Evolutionary conservation across 352 stramenopile genomes (phyloP).

Genomic region (Halophytophthora batemanensis): DNA sequence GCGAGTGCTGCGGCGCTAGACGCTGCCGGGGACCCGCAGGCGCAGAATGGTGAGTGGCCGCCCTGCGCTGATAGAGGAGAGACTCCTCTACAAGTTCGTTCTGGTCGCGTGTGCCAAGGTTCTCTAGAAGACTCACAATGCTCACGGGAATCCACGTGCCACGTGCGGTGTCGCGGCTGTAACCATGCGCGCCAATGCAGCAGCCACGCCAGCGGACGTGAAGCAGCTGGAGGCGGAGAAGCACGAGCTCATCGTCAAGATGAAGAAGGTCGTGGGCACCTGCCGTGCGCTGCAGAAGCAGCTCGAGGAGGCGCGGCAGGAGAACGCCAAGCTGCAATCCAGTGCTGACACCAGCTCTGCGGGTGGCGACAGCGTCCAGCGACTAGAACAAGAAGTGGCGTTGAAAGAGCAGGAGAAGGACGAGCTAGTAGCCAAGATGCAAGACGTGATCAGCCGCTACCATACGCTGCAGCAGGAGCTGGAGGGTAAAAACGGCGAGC

Average conservation of each 20-base stretch:
- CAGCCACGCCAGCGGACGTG: constrained; percentile 16
- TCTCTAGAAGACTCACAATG: not conserved
- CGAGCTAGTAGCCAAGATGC: constrained; percentile 43
- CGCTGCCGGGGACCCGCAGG: not conserved
- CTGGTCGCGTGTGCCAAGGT: not conserved
- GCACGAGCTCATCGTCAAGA: constrained; percentile 72
- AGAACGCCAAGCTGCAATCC: constrained; percentile 38
- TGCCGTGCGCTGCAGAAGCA: constrained; percentile 73
- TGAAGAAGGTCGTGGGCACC: constrained; percentile 67
- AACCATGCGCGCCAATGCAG: not conserved
- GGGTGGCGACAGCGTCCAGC: constrained; percentile 12
- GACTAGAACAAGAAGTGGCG: constrained; percentile 35
- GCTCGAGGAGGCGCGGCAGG: constrained; percentile 55
- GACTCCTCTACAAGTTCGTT: not conserved
- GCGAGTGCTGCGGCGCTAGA: constrained; percentile 6
- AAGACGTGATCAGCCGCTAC: constrained; percentile 48
- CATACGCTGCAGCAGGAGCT: constrained; percentile 50
- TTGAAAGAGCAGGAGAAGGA: constrained; percentile 46
- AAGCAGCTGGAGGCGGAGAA: constrained; percentile 64
- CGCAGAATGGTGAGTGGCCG: constrained; percentile 18
- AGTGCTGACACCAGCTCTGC: constrained; percentile 29
- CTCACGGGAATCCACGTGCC: not conserved
- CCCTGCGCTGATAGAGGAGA: not conserved
- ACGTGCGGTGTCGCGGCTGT: constrained; percentile 16
- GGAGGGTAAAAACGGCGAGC: constrained; percentile 47